Conservation (phyloP, 2,329 filamentous ascomycete species). For the Metarhizium album region DNA sequence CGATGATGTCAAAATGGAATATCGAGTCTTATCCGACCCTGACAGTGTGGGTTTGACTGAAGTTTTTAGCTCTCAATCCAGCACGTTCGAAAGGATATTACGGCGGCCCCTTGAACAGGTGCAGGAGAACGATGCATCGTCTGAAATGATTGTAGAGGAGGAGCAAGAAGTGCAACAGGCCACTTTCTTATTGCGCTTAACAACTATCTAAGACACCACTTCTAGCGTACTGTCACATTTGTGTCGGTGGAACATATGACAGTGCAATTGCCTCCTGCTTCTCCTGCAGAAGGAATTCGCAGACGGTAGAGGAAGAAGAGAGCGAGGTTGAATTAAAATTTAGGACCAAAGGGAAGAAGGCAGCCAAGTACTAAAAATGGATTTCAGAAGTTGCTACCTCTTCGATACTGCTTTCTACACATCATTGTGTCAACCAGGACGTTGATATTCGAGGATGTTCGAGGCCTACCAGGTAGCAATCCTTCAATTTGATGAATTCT, state of each 20-base stretch:
- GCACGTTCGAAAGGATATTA: slow-evolving; percentile 64
- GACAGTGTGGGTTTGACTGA: slow-evolving; percentile 62
- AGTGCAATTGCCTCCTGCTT: no score
- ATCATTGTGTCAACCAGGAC: not conserved
- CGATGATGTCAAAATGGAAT: slow-evolving; percentile 94
- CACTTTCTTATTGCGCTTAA: slow-evolving; percentile 63
- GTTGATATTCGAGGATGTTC: not conserved
- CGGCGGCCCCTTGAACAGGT: slow-evolving; percentile 58
- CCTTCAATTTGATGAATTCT: slow-evolving; percentile 76
- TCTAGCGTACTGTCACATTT: not conserved
- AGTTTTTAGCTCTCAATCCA: slow-evolving; percentile 57
- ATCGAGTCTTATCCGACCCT: slow-evolving; percentile 68
- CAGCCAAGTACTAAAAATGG: not conserved
- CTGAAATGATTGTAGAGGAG: slow-evolving; percentile 60
- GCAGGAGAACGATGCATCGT: slow-evolving; percentile 12
- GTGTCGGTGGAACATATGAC: not conserved
- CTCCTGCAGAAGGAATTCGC: not conserved
- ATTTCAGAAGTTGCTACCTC: slow-evolving; percentile 10
- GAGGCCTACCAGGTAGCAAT: slow-evolving; percentile 71
- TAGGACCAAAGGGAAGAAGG: not conserved
- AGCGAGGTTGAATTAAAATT: not conserved
- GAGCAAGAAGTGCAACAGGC: slow-evolving; percentile 80
- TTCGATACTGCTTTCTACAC: slow-evolving; percentile 17
- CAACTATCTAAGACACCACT: slow-evolving; percentile 49
- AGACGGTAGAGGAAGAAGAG: not conserved